Percentiles rank a stretch among this genome's conserved stretches.
Evolutionary conservation across 2,329 filamentous ascomycete genomes (phyloP).

Genomic region (Fusarium austroafricanum): DNA sequence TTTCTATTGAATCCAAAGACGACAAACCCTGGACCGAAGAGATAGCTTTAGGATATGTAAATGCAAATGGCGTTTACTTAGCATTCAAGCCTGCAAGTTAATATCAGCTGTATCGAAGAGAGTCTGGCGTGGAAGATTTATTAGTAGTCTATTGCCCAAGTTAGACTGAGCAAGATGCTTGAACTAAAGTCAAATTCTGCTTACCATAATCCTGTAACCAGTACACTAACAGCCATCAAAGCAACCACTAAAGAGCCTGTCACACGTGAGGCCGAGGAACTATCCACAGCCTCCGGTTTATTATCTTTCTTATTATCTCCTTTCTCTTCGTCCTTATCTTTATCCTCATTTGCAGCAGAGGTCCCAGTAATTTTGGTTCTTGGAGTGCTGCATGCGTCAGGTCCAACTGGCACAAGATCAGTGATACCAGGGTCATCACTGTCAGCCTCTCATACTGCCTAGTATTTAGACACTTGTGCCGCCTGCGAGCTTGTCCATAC

Average conservation of each 20-base stretch:
- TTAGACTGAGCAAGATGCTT: no score
- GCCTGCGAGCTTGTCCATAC: constrained; percentile 10
- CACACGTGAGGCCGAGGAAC: background rate
- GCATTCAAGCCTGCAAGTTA: no score
- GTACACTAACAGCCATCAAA: background rate
- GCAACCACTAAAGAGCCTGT: background rate
- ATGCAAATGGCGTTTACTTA: no score
- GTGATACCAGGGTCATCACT: constrained; percentile 5
- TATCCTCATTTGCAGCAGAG: no score
- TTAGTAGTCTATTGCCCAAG: no score
- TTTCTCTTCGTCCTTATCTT: background rate
- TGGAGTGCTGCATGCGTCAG: constrained; percentile 13
- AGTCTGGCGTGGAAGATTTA: no score
- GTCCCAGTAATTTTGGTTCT: constrained; percentile 12
- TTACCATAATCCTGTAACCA: background rate
- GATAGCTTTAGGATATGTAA: no score
- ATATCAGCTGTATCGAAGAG: no score
- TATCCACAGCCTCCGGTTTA: background rate
- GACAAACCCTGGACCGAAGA: no score
- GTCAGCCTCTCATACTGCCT: background rate
- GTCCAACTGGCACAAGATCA: background rate
- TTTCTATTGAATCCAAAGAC: no score
- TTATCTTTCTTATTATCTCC: fast-evolving
- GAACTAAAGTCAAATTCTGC: no score
- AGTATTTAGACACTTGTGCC: background rate